Evolutionary conservation across 345 rosid species (phyloP).

Genomic region (Gynandropsis gynandra): DNA sequence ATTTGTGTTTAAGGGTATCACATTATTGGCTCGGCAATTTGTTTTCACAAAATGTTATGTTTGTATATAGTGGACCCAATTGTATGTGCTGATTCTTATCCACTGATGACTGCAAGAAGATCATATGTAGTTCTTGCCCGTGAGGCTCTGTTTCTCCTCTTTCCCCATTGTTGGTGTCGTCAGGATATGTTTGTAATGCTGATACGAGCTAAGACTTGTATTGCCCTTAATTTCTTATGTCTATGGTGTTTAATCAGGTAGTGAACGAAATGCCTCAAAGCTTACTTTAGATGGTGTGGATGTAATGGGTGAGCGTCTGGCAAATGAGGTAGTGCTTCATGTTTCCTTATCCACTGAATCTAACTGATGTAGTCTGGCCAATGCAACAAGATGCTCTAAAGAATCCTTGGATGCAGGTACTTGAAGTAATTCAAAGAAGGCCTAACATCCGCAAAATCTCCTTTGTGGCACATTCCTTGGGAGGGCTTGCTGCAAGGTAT

Average conservation of each 20-base stretch:
- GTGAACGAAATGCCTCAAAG: constrained; percentile 55
- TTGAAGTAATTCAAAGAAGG: constrained; percentile 56
- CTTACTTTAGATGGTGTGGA: constrained; percentile 89
- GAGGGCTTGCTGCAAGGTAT: constrained; percentile 90
- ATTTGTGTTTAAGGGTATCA: background rate
- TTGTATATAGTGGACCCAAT: no score
- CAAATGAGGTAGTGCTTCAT: constrained; percentile 50
- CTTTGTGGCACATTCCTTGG: constrained; percentile 86
- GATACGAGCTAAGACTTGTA: background rate
- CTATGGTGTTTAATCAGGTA: constrained; percentile 43
- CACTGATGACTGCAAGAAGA: no score
- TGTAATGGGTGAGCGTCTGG: constrained; percentile 95
- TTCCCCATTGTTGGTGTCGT: no score
- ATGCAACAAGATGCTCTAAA: background rate
- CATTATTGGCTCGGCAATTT: no score
- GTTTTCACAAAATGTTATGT: no score
- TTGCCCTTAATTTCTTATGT: constrained; percentile 6
- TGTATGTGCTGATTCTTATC: no score
- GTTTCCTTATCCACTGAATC: background rate
- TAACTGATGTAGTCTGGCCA: background rate
- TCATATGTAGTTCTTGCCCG: no score
- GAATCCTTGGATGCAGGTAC: constrained; percentile 46
- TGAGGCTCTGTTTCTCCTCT: no score
- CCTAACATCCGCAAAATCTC: constrained; percentile 72
- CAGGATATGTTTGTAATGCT: background rate